These are phyloP conservation scores for Rosa multiflora DNA, from an alignment of 306 rosid genomes.

Conservation along the genomic window DNA sequence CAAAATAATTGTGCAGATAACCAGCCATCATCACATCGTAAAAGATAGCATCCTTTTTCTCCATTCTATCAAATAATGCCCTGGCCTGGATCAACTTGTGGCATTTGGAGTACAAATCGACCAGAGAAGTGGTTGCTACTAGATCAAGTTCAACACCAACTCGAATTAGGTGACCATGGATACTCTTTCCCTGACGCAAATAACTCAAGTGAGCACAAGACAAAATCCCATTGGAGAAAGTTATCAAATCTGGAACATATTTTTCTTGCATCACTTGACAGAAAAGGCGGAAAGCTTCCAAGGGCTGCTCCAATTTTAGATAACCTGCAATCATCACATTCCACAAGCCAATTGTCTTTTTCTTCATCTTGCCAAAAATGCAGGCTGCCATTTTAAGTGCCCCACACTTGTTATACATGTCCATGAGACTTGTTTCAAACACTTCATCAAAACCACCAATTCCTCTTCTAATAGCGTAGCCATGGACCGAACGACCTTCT, in stretches of 20 bases:
- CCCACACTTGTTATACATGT: conserved; percentile 52
- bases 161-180: conserved; percentile 44
- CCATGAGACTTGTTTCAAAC: conserved; percentile 49
- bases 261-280: conserved; percentile 33
- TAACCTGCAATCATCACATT: conserved; percentile 37
- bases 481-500: conserved; percentile 46
- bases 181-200: conserved; percentile 44
- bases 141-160: conserved; percentile 35
- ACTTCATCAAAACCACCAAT: conserved; percentile 47
- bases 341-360: conserved; percentile 40
- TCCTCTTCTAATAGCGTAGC: conserved; percentile 45
- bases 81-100: conserved; percentile 38
- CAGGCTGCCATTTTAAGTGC: conserved; percentile 30
- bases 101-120: conserved; percentile 44
- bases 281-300: conserved; percentile 36
- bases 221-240: conserved; percentile 46
- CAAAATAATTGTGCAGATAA: conserved; percentile 34
- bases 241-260: conserved; percentile 47
- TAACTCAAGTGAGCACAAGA: conserved; percentile 37
- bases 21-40: conserved; percentile 49
- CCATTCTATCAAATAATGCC: conserved; percentile 35
- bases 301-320: conserved; percentile 37
- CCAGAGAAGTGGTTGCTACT: conserved; percentile 46
- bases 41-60: conserved; percentile 38
- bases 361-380: conserved; percentile 40